Percentiles rank a stretch among this genome's conserved stretches.
phyloP scores from a whole-genome alignment of 108 stramenopile species.

The Cyclotella baltica region DNA sequence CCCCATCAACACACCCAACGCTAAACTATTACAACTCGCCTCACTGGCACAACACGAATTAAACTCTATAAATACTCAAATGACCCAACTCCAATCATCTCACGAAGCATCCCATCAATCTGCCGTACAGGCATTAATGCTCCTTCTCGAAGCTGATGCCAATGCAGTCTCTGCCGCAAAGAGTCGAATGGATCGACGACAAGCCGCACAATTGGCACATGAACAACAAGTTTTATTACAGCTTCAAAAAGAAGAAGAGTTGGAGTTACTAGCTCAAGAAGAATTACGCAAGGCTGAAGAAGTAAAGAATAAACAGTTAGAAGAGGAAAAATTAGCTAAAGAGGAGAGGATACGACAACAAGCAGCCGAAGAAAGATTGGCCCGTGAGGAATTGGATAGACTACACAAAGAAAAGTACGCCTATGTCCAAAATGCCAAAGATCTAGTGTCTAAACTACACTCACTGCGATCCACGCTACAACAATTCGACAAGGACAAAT shows the following conservation, averaged over 20 bases:
- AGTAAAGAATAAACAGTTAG: background rate
- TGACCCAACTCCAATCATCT: constrained; percentile 24
- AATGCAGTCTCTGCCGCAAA: constrained; percentile 5
- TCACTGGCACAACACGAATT: constrained; percentile 22
- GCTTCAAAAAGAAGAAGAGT: constrained; percentile 19
- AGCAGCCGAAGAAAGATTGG: constrained; percentile 15
- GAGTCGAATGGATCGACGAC: constrained; percentile 23
- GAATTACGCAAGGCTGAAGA: background rate
- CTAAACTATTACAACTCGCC: constrained; percentile 48
- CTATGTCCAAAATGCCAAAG: constrained; percentile 46
- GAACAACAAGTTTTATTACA: constrained; percentile 24
- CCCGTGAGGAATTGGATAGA: constrained; percentile 16
- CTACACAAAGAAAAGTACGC: too few relatives aligned
- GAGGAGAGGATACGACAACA: constrained; percentile 15
- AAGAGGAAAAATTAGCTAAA: constrained; percentile 28
- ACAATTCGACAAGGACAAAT: constrained; percentile 69
- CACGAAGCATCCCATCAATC: constrained; percentile 28
- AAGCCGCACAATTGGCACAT: constrained; percentile 20
- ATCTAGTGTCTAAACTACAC: constrained; percentile 62
- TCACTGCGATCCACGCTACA: constrained; percentile 57
- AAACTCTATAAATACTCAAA: constrained; percentile 44
- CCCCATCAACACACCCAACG: constrained; percentile 4
- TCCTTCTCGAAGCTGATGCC: constrained; percentile 38
- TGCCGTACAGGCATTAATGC: constrained; percentile 12
- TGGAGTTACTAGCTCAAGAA: constrained; percentile 8